Conservation (phyloP, 352 stramenopile genomes). For the Phytophthora rubi region DNA sequence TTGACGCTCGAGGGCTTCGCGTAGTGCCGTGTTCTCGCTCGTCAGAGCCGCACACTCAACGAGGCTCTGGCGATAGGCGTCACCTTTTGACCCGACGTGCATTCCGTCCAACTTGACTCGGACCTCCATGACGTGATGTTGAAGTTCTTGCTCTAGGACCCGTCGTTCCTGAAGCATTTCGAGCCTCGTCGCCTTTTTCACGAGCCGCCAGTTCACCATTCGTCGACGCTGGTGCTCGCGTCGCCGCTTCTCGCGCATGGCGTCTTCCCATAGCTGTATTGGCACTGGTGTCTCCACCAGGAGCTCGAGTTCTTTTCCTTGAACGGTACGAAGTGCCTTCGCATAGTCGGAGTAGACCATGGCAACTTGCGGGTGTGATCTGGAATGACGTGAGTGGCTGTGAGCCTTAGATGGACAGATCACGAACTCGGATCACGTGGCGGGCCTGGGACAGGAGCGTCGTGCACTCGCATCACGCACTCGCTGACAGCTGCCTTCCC, state of each 20-base stretch:
- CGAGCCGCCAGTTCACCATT: not conserved
- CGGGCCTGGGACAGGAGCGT: no score
- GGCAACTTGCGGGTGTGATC: no score
- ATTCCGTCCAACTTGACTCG: not conserved
- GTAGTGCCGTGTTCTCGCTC: not conserved
- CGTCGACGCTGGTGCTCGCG: conserved; percentile 3
- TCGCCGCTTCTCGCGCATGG: not conserved
- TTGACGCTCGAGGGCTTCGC: not conserved
- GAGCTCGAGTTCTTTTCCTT: no score
- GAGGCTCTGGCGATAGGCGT: not conserved
- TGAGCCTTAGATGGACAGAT: no score
- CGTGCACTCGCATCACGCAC: no score
- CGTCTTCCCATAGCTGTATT: conserved; percentile 23
- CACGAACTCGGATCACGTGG: no score
- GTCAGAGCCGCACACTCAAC: not conserved
- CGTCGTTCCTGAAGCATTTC: not conserved
- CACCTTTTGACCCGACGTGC: not conserved
- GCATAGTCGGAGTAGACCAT: no score
- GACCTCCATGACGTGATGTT: not conserved
- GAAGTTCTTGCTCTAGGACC: conserved; percentile 2
- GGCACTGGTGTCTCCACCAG: no score
- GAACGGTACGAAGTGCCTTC: not conserved
- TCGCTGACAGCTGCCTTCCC: no score
- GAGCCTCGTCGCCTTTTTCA: not conserved
- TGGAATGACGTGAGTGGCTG: no score